These are phyloP conservation scores for Candida tibetensis DNA, from an alignment of 805 yeast species.

Conservation along the genomic window DNA sequence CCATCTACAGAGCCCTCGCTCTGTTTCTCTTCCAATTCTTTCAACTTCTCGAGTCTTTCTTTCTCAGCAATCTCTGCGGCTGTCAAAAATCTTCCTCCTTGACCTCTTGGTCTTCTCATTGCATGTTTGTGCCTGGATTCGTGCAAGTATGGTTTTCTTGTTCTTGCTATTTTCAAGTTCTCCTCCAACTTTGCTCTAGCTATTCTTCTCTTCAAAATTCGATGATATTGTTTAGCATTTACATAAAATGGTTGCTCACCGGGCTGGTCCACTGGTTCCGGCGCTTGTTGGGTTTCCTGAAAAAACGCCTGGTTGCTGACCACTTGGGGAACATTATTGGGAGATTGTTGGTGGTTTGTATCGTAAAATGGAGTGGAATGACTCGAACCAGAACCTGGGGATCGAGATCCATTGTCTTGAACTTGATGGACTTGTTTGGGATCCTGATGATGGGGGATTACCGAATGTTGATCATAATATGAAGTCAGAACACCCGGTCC, in stretches of 20 bases:
- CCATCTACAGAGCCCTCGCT: slow-evolving; percentile 3
- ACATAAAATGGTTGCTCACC: slow-evolving; percentile 93
- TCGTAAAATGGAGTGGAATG: slow-evolving; percentile 24
- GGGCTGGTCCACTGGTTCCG: slow-evolving; percentile 13
- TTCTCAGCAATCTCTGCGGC: slow-evolving; percentile 66
- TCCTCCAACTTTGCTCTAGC: slow-evolving; percentile 95
- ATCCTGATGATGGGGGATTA: slow-evolving; percentile 2
- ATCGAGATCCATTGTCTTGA: neutral
- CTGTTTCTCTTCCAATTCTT: slow-evolving; percentile 29
- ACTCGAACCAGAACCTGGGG: slow-evolving; percentile 10
- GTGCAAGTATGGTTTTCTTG: slow-evolving; percentile 90
- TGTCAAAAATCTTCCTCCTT: slow-evolving; percentile 95
- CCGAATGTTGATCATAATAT: slow-evolving; percentile 14
- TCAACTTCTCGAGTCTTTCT: slow-evolving; percentile 38
- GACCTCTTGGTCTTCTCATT: slow-evolving; percentile 98
- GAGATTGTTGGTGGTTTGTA: slow-evolving; percentile 14
- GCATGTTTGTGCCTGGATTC: slow-evolving; percentile 98
- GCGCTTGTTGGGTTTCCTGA: slow-evolving; percentile 12
- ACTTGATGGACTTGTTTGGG: slow-evolving; percentile 1
- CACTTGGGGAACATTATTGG: slow-evolving; percentile 8
- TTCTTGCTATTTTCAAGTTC: slow-evolving; percentile 78
- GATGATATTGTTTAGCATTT: slow-evolving; percentile 95
- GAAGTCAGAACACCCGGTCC: slow-evolving; percentile 7
- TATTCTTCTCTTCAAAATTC: slow-evolving; percentile 86
- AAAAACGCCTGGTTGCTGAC: slow-evolving; percentile 7